phyloP scores from a whole-genome alignment of 2,329 filamentous ascomycete genomes.

The Pseudogymnoascus pannorum region DNA sequence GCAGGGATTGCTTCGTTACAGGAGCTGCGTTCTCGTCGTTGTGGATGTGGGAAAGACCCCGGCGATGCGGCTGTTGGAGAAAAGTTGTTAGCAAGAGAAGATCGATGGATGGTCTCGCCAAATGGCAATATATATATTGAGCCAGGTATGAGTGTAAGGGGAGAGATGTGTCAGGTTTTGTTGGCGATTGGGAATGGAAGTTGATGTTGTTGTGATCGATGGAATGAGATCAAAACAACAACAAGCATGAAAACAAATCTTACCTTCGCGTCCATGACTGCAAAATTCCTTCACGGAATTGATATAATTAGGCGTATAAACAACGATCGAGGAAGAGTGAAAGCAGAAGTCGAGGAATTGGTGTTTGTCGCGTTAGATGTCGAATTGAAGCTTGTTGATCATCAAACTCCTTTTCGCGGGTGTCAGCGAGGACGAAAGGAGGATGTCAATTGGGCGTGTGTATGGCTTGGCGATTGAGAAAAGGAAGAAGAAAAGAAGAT shows the following conservation, averaged over 20 bases:
- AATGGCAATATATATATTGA: neutral
- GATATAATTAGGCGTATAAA: neutral
- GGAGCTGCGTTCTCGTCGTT: constrained; percentile 63
- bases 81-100: constrained; percentile 23
- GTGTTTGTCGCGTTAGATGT: constrained; percentile 2
- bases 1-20: constrained; percentile 52
- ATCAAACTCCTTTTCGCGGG: constrained; percentile 6
- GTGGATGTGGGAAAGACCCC: constrained; percentile 49
- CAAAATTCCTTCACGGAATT: constrained; percentile 1
- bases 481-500: constrained; percentile 5
- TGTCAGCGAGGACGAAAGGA: neutral
- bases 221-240: neutral
- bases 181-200: neutral
- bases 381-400: constrained; percentile 1
- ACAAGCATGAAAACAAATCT: constrained; percentile 18
- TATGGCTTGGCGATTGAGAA: neutral
- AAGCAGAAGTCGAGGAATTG: neutral
- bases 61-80: constrained; percentile 58
- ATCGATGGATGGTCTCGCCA: neutral
- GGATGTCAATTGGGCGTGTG: neutral
- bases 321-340: neutral
- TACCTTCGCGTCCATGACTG: constrained; percentile 37
- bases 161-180: constrained; percentile 17
- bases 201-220: constrained; percentile 1
- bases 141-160: constrained; percentile 16